Evolutionary conservation across 495 filamentous ascomycete species (phyloP), one percentile per base, ranked within the genome.

Genomic region (Aeminium ludgeri): DNA sequence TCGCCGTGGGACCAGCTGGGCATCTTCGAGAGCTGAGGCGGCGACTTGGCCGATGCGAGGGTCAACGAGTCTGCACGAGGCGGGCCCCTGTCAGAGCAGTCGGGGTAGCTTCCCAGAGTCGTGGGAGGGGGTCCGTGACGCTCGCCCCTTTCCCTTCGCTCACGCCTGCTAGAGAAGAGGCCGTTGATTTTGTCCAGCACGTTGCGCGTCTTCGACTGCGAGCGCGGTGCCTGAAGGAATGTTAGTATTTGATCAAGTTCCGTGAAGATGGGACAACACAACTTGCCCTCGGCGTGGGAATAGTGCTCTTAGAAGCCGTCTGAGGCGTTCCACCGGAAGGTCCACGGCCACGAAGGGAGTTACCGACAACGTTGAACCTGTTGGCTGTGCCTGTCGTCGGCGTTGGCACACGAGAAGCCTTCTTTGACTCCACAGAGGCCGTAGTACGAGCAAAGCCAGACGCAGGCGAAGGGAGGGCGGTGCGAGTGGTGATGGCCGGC

Each of bases 181-280:
- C 39, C 40, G 16, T 43, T 38, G 12, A 51, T 29, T 40, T 46
- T 51, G 34, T 51, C 44, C 16, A 51, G 34, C 6, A 51, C 38
- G 18, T 28, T 19, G n/a, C 43, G 43, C 18, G 43, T 46, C 30
- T 33, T 51, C 7, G 48, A 51, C 16, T 40, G 48, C 12, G 48
- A 23, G 19, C 48, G 41, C 15, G 16, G 37, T 4, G 35, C 25
- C 40, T 49, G 40, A 4, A 8, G 13, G 6, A 27, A 8, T 15
- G 30, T 36, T 13, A 36, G 30, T 12, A 6, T 3, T 10, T 30
- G 20, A 10, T 38, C 19, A 15, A 20, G 36, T 23, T n/a, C n/a
- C n/a, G n/a, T n/a, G n/a, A n/a, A n/a, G n/a, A n/a, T n/a, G n/a
- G n/a, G n/a, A n/a, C n/a, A n/a, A 16, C 19, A 38, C 36, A 20